Evolutionary conservation across 148 eudicot species (phyloP).

Genomic region (Salicornia ramosissima): DNA sequence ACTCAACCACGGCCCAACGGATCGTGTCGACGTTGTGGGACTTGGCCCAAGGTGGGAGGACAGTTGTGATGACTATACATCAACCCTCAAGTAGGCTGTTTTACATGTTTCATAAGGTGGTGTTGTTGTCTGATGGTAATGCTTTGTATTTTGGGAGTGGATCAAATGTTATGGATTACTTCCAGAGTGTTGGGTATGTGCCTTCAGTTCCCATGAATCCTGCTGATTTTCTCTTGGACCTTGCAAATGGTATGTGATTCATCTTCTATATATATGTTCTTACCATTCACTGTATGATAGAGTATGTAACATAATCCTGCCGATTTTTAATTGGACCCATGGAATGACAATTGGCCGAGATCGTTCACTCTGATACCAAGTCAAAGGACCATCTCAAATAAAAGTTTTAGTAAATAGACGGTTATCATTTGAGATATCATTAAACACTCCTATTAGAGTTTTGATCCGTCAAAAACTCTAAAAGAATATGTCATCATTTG

Average conservation of each 20-base stretch:
- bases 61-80: constrained; percentile 69
- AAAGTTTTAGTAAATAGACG: no score
- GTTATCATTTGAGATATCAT: no score
- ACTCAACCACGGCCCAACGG: constrained; percentile 80
- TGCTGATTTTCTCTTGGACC: constrained; percentile 76
- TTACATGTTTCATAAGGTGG: constrained; percentile 70
- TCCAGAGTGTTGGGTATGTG: constrained; percentile 44
- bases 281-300: no score
- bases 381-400: no score
- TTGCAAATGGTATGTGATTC: constrained; percentile 52
- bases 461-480: no score
- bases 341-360: no score
- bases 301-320: no score
- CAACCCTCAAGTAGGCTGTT: constrained; percentile 81
- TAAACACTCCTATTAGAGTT: no score
- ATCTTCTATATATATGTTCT: not conserved
- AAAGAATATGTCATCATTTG: no score
- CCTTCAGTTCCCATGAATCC: constrained; percentile 77
- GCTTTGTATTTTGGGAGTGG: constrained; percentile 65
- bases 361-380: no score
- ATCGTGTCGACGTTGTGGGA: constrained; percentile 58
- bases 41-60: constrained; percentile 56
- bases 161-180: constrained; percentile 56
- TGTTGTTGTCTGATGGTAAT: constrained; percentile 65
- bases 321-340: no score